phyloP scores from a whole-genome alignment of 306 rosid genomes.

The Crataegus laevigata region DNA sequence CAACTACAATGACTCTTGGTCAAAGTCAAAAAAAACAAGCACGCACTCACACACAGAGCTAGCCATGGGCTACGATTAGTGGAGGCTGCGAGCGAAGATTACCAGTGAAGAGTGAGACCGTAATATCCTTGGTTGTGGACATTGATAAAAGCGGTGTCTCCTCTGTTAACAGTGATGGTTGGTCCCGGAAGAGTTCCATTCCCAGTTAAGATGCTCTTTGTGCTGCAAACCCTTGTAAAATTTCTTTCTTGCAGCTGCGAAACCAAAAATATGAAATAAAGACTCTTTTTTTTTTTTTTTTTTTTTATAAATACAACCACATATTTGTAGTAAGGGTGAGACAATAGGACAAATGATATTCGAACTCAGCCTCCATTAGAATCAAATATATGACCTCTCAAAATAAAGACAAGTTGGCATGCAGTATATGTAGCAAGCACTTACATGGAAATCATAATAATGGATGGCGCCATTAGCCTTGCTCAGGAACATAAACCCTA shows the following conservation, averaged over 20 bases:
- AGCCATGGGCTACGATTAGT: too few relatives aligned
- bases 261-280: too few relatives aligned
- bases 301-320: too few relatives aligned
- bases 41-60: not conserved
- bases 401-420: not conserved
- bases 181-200: slow-evolving; percentile 28
- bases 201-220: slow-evolving; percentile 19
- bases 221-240: slow-evolving; percentile 13
- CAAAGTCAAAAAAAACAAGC: not conserved
- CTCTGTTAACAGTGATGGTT: slow-evolving; percentile 3
- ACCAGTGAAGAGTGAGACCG: slow-evolving; percentile 30
- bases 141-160: slow-evolving; percentile 9
- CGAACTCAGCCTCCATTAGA: too few relatives aligned
- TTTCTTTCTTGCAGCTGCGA: slow-evolving; percentile 9
- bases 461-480: too few relatives aligned
- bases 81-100: not conserved
- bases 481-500: too few relatives aligned
- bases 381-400: too few relatives aligned
- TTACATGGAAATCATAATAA: too few relatives aligned
- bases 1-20: not conserved
- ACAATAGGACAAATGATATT: too few relatives aligned
- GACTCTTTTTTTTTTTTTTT: too few relatives aligned
- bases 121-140: slow-evolving; percentile 19
- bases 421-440: too few relatives aligned
- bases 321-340: too few relatives aligned